Conservation (phyloP, 352 stramenopile species). For the Phytophthora sp. region DNA sequence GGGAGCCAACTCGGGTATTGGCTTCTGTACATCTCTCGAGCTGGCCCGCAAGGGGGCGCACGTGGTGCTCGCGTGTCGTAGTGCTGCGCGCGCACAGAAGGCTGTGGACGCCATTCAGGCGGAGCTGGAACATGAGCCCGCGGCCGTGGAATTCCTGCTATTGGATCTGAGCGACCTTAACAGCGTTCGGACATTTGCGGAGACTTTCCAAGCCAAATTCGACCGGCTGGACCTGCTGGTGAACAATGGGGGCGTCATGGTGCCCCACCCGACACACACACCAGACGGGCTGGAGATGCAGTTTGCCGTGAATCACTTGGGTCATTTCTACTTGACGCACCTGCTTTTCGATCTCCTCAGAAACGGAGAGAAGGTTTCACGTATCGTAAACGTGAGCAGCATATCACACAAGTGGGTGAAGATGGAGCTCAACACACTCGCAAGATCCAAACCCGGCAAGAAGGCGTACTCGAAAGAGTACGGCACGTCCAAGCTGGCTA, state of each 20-base stretch:
- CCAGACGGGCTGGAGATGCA: constrained; percentile 55
- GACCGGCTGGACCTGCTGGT: constrained; percentile 57
- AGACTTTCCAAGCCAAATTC: constrained; percentile 44
- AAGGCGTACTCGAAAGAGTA: constrained; percentile 55
- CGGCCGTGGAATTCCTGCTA: constrained; percentile 45
- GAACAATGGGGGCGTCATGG: constrained; percentile 65
- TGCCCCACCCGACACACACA: constrained; percentile 43
- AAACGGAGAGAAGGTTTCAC: constrained; percentile 22
- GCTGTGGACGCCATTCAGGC: constrained; percentile 37
- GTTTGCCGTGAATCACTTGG: constrained; percentile 68
- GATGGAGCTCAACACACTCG: constrained; percentile 39
- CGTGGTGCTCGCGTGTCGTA: constrained; percentile 90
- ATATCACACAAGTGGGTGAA: constrained; percentile 39
- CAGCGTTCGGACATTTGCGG: constrained; percentile 44
- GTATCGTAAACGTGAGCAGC: constrained; percentile 49
- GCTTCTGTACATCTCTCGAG: constrained; percentile 69
- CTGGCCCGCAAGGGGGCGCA: constrained; percentile 63
- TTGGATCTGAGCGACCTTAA: constrained; percentile 52
- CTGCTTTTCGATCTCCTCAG: constrained; percentile 61
- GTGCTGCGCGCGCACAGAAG: constrained; percentile 29
- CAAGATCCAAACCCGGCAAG: constrained; percentile 34
- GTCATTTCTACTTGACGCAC: constrained; percentile 62
- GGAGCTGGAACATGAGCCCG: constrained; percentile 12
- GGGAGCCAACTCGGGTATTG: constrained; percentile 87
- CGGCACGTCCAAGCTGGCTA: constrained; percentile 50